Percentiles rank a stretch among this genome's conserved stretches.
Conservation (phyloP, 1,284 basidiomycete genomes). For the Xanthoconium separans region DNA sequence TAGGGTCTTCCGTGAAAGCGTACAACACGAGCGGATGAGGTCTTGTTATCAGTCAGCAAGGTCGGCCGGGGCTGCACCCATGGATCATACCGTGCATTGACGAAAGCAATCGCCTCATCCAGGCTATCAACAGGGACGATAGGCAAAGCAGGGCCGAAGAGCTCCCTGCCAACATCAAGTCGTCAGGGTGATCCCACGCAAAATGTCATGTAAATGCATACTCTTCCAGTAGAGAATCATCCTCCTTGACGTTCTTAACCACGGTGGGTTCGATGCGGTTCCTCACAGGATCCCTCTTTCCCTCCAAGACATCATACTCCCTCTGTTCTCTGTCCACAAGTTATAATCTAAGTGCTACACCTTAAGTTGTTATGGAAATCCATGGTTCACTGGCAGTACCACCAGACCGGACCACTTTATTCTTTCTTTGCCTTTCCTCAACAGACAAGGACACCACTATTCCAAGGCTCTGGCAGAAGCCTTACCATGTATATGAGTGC, state of each 20-base stretch:
- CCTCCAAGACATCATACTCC: conserved; percentile 36
- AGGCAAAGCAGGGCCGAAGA: conserved; percentile 70
- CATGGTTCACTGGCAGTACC: no score
- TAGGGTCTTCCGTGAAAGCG: conserved; percentile 30
- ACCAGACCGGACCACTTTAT: no score
- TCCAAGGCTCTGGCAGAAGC: no score
- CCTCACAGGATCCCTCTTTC: conserved; percentile 45
- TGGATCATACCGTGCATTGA: conserved; percentile 43
- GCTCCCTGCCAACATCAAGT: conserved; percentile 42
- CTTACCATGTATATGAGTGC: no score
- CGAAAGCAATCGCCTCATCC: conserved; percentile 35
- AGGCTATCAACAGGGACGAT: conserved; percentile 58
- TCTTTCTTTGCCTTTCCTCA: no score
- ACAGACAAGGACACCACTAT: no score
- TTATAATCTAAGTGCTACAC: no score
- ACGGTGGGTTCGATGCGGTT: conserved; percentile 29
- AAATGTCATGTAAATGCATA: conserved; percentile 5
- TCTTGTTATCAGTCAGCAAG: conserved; percentile 12
- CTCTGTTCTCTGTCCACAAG: no score
- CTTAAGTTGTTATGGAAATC: no score
- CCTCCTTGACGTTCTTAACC: conserved; percentile 16
- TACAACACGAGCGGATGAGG: conserved; percentile 30
- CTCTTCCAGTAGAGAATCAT: conserved; percentile 30
- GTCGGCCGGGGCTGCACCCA: background rate
- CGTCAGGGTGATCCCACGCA: background rate